phyloP scores from a whole-genome alignment of 345 rosid species.

The Citrus reticulata region DNA sequence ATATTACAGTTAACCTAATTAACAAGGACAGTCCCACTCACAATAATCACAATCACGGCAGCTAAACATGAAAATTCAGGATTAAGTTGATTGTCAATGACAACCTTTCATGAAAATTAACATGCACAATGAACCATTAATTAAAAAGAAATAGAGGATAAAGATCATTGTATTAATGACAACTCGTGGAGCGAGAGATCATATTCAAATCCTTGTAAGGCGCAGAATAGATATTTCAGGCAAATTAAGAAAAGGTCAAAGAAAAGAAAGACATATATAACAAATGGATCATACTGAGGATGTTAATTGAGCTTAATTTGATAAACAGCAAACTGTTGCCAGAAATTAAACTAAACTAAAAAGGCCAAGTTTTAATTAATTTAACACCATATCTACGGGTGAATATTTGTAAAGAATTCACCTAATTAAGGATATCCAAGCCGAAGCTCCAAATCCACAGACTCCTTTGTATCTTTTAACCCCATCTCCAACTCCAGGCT shows the following conservation, averaged over 20 bases:
- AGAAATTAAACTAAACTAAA: neutral
- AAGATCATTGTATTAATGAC: neutral
- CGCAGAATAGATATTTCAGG: neutral
- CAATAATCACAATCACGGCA: constrained; percentile 2
- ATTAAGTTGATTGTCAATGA: neutral
- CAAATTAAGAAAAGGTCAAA: too few relatives aligned
- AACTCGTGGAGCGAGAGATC: neutral
- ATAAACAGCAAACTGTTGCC: neutral
- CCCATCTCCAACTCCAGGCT: constrained; percentile 47
- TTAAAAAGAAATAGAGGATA: neutral
- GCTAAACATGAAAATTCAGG: constrained; percentile 2
- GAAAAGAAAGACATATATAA: too few relatives aligned
- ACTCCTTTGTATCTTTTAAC: constrained; percentile 39
- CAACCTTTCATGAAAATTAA: neutral
- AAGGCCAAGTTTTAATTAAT: neutral
- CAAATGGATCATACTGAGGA: too few relatives aligned
- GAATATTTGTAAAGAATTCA: neutral
- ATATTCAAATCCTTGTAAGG: neutral
- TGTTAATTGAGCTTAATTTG: neutral
- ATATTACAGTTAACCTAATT: constrained; percentile 37
- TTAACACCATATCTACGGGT: neutral
- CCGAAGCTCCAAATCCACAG: constrained; percentile 68
- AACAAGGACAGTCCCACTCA: constrained; percentile 18
- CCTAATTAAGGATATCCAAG: constrained; percentile 39
- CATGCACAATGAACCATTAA: neutral